Conservation (phyloP, 441 rosid species). For the Erodium moschatum region DNA sequence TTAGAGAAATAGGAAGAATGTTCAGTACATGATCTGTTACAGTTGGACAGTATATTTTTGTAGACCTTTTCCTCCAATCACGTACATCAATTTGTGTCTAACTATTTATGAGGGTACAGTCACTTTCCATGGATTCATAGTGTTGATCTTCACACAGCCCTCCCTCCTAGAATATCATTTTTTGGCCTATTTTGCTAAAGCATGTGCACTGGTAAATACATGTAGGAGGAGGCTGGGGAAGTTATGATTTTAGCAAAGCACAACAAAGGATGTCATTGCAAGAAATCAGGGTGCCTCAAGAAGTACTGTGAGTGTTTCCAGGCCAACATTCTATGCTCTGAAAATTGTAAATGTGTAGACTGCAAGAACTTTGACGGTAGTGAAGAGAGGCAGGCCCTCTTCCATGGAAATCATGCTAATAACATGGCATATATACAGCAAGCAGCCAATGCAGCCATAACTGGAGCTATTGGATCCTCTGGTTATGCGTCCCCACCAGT, state of each 20-base stretch:
- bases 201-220: constrained; percentile 14
- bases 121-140: too few relatives aligned
- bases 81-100: too few relatives aligned
- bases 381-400: constrained; percentile 19
- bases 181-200: constrained; percentile 2
- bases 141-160: too few relatives aligned
- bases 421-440: constrained; percentile 44
- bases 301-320: constrained; percentile 96
- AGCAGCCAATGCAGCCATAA: constrained; percentile 87
- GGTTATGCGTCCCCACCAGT: constrained; percentile 65
- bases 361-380: constrained; percentile 67
- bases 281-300: constrained; percentile 71
- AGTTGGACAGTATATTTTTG: too few relatives aligned
- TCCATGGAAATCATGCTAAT: constrained; percentile 4
- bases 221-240: constrained; percentile 64
- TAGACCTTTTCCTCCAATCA: too few relatives aligned
- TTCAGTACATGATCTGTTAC: too few relatives aligned
- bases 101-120: too few relatives aligned
- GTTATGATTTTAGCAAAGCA: constrained; percentile 57
- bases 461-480: constrained; percentile 68
- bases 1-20: too few relatives aligned
- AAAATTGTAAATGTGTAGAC: constrained; percentile 4
- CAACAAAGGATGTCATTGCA: constrained; percentile 41
- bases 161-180: not conserved
- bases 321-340: constrained; percentile 36